Evolutionary conservation across 257 asterid genomes (phyloP).

Genomic region (Nicotiana paniculata): DNA sequence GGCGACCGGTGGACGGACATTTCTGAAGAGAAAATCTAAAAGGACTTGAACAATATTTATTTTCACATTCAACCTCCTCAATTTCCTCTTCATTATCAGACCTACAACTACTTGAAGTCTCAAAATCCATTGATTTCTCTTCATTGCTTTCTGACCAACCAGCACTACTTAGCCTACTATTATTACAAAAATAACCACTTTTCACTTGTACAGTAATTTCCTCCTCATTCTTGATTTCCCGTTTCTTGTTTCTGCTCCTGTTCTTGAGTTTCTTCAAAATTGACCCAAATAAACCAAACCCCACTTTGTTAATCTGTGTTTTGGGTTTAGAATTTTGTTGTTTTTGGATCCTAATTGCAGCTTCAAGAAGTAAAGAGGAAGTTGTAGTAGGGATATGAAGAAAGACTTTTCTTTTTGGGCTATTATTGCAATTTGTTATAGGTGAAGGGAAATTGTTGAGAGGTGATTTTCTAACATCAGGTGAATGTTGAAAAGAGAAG

Average conservation of each 20-base stretch:
- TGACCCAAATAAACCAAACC: conserved; percentile 57
- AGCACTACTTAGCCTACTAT: conserved; percentile 31
- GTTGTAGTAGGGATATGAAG: conserved; percentile 61
- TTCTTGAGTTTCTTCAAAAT: conserved; percentile 49
- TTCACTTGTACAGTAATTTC: background rate
- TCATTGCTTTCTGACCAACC: conserved; percentile 44
- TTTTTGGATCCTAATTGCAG: conserved; percentile 76
- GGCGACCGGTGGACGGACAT: conserved; percentile 31
- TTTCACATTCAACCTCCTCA: conserved; percentile 4
- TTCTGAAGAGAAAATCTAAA: conserved; percentile 28
- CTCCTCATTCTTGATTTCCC: conserved; percentile 13
- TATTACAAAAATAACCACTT: conserved; percentile 14
- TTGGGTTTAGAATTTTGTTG: conserved; percentile 34
- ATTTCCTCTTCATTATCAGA: conserved; percentile 22
- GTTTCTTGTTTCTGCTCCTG: conserved; percentile 29
- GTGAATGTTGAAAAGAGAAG: conserved; percentile 46
- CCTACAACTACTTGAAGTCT: conserved; percentile 25
- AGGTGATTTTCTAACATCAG: conserved; percentile 52
- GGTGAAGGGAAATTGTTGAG: conserved; percentile 16
- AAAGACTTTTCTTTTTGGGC: conserved; percentile 1
- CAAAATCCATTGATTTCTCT: conserved; percentile 31
- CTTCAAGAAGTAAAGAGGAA: conserved; percentile 62
- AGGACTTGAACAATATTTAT: conserved; percentile 23
- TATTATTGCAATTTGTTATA: background rate
- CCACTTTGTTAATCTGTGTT: conserved; percentile 25